phyloP scores from a whole-genome alignment of 805 yeast genomes.

The Starmerella apicola region DNA sequence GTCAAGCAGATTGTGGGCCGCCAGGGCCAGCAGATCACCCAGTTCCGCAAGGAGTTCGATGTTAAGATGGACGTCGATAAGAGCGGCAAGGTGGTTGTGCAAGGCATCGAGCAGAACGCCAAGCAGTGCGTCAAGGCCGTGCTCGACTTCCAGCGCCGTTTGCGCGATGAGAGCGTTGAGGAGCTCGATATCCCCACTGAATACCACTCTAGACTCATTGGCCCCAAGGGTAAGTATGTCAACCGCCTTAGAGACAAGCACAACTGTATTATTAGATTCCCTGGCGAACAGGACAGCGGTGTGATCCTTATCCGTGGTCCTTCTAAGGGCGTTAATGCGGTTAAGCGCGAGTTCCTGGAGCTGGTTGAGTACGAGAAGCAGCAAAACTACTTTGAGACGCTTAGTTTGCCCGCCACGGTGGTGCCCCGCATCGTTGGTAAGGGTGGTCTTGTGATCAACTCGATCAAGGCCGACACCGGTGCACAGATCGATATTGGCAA shows the following conservation, averaged over 20 bases:
- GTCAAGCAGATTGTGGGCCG: slow-evolving; percentile 81
- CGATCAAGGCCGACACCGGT: slow-evolving; percentile 59
- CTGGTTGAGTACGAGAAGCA: slow-evolving; percentile 76
- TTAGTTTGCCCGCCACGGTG: slow-evolving; percentile 60
- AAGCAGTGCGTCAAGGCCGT: slow-evolving; percentile 57
- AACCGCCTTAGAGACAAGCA: slow-evolving; percentile 80
- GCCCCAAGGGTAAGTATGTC: slow-evolving; percentile 68
- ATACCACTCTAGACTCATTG: slow-evolving; percentile 72
- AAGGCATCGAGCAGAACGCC: slow-evolving; percentile 70
- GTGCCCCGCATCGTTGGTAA: slow-evolving; percentile 83
- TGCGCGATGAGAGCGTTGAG: slow-evolving; percentile 69
- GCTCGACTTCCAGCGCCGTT: slow-evolving; percentile 46
- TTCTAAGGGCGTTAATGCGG: slow-evolving; percentile 56
- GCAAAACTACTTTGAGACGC: slow-evolving; percentile 55
- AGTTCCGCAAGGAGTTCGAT: slow-evolving; percentile 58
- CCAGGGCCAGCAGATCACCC: slow-evolving; percentile 62
- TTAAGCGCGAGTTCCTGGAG: slow-evolving; percentile 41
- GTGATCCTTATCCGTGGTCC: slow-evolving; percentile 47
- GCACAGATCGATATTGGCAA: slow-evolving; percentile 30
- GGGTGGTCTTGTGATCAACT: slow-evolving; percentile 69
- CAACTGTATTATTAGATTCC: slow-evolving; percentile 68
- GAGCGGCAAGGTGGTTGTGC: slow-evolving; percentile 43
- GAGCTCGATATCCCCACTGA: slow-evolving; percentile 60
- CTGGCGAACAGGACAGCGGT: slow-evolving; percentile 23
- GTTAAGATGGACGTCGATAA: slow-evolving; percentile 65